Evolutionary conservation across 192 early-diverging fungal genomes (phyloP).

Genomic region (Obelidium mucronatum): DNA sequence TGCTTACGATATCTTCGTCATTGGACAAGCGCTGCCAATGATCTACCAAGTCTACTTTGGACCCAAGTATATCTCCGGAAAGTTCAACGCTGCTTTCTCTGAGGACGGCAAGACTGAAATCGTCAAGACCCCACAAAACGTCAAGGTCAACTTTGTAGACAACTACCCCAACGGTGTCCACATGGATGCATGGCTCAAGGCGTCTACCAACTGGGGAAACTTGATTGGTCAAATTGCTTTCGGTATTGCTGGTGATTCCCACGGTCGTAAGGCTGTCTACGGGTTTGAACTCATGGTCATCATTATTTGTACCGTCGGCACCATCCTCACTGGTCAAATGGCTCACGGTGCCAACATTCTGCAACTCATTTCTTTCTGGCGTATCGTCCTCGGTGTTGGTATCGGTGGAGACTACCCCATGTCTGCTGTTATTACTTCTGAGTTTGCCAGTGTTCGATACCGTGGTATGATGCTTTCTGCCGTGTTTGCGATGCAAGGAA

Average conservation of each 20-base stretch:
- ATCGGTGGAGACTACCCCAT: slow-evolving; percentile 97
- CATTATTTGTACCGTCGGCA: slow-evolving; percentile 84
- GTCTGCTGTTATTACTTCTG: slow-evolving; percentile 92
- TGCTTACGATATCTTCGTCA: slow-evolving; percentile 94
- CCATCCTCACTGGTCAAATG: slow-evolving; percentile 73
- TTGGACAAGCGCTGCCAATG: slow-evolving; percentile 89
- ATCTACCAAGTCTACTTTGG: slow-evolving; percentile 79
- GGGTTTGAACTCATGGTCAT: slow-evolving; percentile 89
- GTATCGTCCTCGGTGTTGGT: slow-evolving; percentile 91
- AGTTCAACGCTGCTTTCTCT: slow-evolving; percentile 62
- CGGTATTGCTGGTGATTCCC: slow-evolving; percentile 86
- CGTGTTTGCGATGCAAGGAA: slow-evolving; percentile 94
- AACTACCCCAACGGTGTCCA: slow-evolving; percentile 28
- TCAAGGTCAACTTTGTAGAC: slow-evolving; percentile 31
- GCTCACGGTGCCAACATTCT: slow-evolving; percentile 73
- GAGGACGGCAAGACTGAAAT: background rate
- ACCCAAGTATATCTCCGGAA: slow-evolving; percentile 86
- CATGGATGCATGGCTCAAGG: slow-evolving; percentile 88
- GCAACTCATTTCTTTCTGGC: slow-evolving; percentile 84
- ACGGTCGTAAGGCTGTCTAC: slow-evolving; percentile 90
- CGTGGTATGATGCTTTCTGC: slow-evolving; percentile 88
- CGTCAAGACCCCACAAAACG: slow-evolving; percentile 37
- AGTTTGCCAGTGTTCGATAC: slow-evolving; percentile 81
- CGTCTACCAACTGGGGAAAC: slow-evolving; percentile 87
- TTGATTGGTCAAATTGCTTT: slow-evolving; percentile 91